Evolutionary conservation across 805 yeast species (phyloP), one percentile per base, ranked within the genome.

Genomic region (Candida ipomoeae): DNA sequence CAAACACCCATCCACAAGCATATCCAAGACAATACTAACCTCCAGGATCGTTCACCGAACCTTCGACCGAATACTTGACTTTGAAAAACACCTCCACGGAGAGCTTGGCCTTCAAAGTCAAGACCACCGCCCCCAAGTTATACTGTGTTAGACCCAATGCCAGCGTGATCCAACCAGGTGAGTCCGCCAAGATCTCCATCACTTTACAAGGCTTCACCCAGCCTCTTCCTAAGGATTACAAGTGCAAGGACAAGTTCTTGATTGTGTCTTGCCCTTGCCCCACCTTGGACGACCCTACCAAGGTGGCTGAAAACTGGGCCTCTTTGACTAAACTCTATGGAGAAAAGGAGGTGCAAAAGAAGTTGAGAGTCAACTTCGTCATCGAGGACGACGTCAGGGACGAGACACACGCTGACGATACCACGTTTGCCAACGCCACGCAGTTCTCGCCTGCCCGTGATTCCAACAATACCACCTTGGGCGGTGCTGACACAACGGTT

Each of bases 101-200:
- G 32, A 76, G 84, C 41, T 70, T 81, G 61, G 97, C 96, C 31
- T 94, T 89, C 78, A 94, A 94, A 74, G 97, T 94, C 64, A 94
- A 92, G 74, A 92, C 99, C 42, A 94, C 99, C 6, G 97, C 98
- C 8, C 99, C 99, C 54, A 91, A 89, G 69, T 76, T 89, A 69
- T 85, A 91, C 76, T 89, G 96, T 69, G 98, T 94, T 47, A 85
- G 97, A 72, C 99, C 99, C 55, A 94, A 91, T 68, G 92, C 97
- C 52, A 82, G 94, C 14, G 68, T 85, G 34, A 75, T 94, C 50
- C 76, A 75, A 29, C 91, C 98, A 13, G 94, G 95, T 34, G 80
- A 81, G 56, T 67, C 83, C 21, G 70, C 84, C 48, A 82, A 86
- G 49, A 87, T 94, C 48, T 81, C 91, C 43, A 85, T 94, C 61